Evolutionary conservation across 768 basidiomycete genomes (phyloP), one percentile per base, ranked within the genome.

Genomic region (Mycena maculata): DNA sequence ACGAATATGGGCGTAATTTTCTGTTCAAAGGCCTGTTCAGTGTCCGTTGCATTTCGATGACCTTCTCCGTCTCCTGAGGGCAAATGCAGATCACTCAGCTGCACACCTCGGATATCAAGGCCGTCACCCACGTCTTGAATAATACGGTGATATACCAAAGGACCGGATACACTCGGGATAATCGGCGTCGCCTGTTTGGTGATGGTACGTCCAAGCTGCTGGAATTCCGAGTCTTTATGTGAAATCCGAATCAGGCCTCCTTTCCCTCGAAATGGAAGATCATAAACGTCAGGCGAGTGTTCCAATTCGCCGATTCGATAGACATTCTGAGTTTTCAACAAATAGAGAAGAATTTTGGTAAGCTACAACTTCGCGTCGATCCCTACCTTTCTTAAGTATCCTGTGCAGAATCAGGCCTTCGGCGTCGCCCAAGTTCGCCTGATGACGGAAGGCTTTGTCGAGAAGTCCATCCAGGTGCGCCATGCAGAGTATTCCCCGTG

Each of bases 21-120:
- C 31, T 3, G 23, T 68, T 68, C 56, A 54, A 47, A 12, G 67
- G 60, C 1, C 36, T 68, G 2, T 62, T 68, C 28, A 56, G 41
- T 18, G 67, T 68, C 23, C 23, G 49, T 39, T 28, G 25, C 18
- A 1, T 2, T 1, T 38, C 33, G 11, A 16, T 20, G 13, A 39
- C 22, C 10, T 41, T 9, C 56, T 8, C 12, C 39, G 10, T 8
- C 4, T n/a, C 13, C 3, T 15, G 28, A 44, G 20, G 0, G 28
- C 13, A 1, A 10, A 12, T 16, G 25, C 61, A 84, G 81, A 53
- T 59, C 7, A 64, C 74, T 28, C 75, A 81, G 20, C 74, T 87
- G 12, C 75, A 82, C 71, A 85, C 86, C 0, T 56, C 79, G 39
- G 88, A 89, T 63, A 74, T 83, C 0, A 77, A 80, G 5, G 87